Evolutionary conservation across 495 filamentous ascomycete species (phyloP).

Genomic region (Penicillium egyptiacum): DNA sequence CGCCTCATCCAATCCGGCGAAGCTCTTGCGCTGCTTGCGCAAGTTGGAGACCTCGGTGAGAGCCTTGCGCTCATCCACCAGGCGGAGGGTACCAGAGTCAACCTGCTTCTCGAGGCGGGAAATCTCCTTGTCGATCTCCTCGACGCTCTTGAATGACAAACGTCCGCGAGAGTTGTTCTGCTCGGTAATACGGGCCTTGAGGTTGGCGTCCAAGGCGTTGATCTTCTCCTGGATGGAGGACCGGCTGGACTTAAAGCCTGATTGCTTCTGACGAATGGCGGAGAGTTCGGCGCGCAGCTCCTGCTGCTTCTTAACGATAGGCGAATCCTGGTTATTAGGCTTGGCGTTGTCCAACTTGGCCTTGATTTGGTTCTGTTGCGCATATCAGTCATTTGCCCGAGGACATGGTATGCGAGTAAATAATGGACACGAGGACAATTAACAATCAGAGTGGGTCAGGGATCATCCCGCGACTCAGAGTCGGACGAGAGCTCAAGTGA

Average conservation of each 20-base stretch:
- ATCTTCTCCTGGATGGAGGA: constrained; percentile 78
- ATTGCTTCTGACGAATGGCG: constrained; percentile 77
- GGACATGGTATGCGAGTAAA: constrained; percentile 2
- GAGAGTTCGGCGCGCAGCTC: constrained; percentile 73
- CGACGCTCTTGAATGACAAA: constrained; percentile 78
- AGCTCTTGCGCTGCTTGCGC: constrained; percentile 86
- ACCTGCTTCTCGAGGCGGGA: constrained; percentile 76
- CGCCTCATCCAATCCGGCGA: constrained; percentile 73
- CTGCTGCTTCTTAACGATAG: constrained; percentile 71
- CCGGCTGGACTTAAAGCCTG: constrained; percentile 75
- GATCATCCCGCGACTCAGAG: constrained; percentile 7
- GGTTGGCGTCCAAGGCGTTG: constrained; percentile 75
- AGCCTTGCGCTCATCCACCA: constrained; percentile 97
- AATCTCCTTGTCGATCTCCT: constrained; percentile 84
- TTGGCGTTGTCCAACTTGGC: constrained; percentile 78
- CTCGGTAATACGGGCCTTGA: constrained; percentile 78
- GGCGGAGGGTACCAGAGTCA: constrained; percentile 80
- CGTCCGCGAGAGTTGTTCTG: constrained; percentile 77
- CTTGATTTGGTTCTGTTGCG: constrained; percentile 71
- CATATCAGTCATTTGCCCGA: constrained; percentile 13
- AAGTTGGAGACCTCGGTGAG: constrained; percentile 76
- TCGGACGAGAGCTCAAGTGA: constrained; percentile 2
- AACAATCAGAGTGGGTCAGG: constrained; percentile 6
- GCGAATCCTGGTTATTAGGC: constrained; percentile 72
- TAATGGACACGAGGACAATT: constrained; percentile 6